These are phyloP conservation scores for Silene vulgaris DNA, from an alignment of 179 eudicot species.

Conservation along the genomic window DNA sequence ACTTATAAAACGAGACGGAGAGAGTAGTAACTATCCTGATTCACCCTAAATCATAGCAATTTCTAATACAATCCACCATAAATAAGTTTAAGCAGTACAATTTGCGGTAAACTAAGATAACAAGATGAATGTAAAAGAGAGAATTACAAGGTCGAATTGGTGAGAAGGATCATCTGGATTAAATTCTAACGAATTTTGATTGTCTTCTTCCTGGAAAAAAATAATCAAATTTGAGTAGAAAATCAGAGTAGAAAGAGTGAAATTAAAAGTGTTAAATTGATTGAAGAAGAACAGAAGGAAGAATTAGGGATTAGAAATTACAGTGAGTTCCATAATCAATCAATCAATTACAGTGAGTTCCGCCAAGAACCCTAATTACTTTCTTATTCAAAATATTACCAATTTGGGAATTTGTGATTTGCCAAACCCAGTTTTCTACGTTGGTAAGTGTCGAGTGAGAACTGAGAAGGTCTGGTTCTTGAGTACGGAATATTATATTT, in stretches of 20 bases:
- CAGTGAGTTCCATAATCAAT: slow-evolving; percentile 1
- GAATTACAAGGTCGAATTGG: slow-evolving; percentile 31
- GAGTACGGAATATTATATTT: too few species aligned
- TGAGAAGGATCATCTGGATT: slow-evolving; percentile 51
- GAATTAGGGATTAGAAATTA: neutral
- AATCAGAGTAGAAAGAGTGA: neutral
- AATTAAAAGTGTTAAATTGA: neutral
- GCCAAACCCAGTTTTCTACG: neutral
- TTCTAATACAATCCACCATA: neutral
- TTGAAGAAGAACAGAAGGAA: too few species aligned
- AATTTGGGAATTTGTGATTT: neutral
- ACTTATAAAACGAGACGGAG: too few species aligned
- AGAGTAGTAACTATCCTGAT: neutral
- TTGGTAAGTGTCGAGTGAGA: neutral
- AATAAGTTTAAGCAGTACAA: too few species aligned
- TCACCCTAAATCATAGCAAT: neutral
- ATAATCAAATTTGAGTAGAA: neutral
- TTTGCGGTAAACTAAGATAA: neutral
- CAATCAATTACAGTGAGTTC: neutral
- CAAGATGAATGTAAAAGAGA: neutral
- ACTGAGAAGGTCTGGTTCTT: too few species aligned
- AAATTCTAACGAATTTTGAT: slow-evolving; percentile 26
- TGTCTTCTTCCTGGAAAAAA: slow-evolving; percentile 28
- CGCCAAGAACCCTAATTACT: slow-evolving; percentile 5
- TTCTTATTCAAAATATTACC: neutral